phyloP scores from a whole-genome alignment of 1,284 basidiomycete species.

The Pseudozyma hubeiensis region DNA sequence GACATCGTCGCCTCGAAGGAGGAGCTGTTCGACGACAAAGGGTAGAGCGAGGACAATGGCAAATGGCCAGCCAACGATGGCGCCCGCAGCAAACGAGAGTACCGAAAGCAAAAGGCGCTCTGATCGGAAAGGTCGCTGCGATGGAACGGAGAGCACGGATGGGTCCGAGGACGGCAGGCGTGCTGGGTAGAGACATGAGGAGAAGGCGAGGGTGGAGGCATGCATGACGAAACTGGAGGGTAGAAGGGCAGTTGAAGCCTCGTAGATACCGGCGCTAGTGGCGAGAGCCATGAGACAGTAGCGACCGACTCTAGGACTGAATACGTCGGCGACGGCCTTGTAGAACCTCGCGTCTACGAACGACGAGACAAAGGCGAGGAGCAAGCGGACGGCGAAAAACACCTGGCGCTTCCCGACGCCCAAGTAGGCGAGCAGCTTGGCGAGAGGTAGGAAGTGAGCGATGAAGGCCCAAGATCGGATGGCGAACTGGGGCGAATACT shows the following conservation, averaged over 20 bases:
- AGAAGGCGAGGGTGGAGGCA: slow-evolving; percentile 82
- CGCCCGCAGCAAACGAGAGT: slow-evolving; percentile 81
- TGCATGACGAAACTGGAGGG: slow-evolving; percentile 97
- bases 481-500: slow-evolving; percentile 87
- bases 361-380: slow-evolving; percentile 80
- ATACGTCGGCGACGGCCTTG: slow-evolving; percentile 80
- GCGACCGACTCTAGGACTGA: slow-evolving; percentile 89
- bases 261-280: slow-evolving; percentile 92
- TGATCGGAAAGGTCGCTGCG: slow-evolving; percentile 36
- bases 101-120: slow-evolving; percentile 73
- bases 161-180: slow-evolving; percentile 26
- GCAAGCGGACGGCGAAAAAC: slow-evolving; percentile 89
- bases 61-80: slow-evolving; percentile 96
- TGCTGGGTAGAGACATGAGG: slow-evolving; percentile 80
- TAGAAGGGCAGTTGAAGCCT: slow-evolving; percentile 75
- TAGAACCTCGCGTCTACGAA: slow-evolving; percentile 87
- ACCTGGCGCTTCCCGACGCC: slow-evolving; percentile 75
- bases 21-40: slow-evolving; percentile 90
- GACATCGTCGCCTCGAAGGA: slow-evolving; percentile 75
- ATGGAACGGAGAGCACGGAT: slow-evolving; percentile 34
- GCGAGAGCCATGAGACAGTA: slow-evolving; percentile 88
- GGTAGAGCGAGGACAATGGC: slow-evolving; percentile 85
- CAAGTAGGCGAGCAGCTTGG: slow-evolving; percentile 28
- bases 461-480: slow-evolving; percentile 95
- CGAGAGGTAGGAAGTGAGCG: slow-evolving; percentile 70